Base-by-base conservation (phyloP, 306 rosid species). In the Quillaja saponaria region DNA sequence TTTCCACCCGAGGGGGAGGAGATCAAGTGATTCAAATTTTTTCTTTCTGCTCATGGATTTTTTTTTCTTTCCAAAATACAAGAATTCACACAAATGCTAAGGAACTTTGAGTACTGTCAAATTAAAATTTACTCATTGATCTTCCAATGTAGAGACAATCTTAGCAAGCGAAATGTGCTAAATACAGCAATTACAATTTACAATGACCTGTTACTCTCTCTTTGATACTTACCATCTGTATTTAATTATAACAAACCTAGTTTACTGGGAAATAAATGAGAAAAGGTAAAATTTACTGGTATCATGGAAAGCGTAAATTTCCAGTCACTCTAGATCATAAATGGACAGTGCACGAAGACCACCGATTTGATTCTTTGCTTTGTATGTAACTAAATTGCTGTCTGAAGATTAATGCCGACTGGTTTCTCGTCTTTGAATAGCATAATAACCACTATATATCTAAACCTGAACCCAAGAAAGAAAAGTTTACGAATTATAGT, bases 191-290 rank as follows among this genome's bases (percentile, higher is more conserved):
- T n/a, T n/a, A n/a, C n/a, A n/a, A n/a, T n/a, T n/a, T n/a, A n/a
- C n/a, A n/a, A n/a, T n/a, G n/a, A n/a, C n/a, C n/a, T n/a, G n/a
- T n/a, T n/a, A n/a, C n/a, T n/a, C n/a, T n/a, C n/a, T n/a, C n/a
- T n/a, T n/a, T n/a, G n/a, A n/a, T n/a, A n/a, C n/a, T n/a, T n/a
- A n/a, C n/a, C n/a, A n/a, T n/a, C n/a, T 7, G 6, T 16, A 31
- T 13, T 42, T 45, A 51, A 16, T 16, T 38, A 20, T 51, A 9
- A n/a, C 6, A 13, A 25, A 35, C 41, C 16, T 61, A 10, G n/a
- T 54, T 74, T 39, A 41, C 50, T 31, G 28, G 55, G 61, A n/a
- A 58, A 50, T 38, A 40, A 72, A 20, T 38, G n/a, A 25, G 7
- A 12, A 10, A 15, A 13, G 18, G 15, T 7, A 65, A 65, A 28